These are phyloP conservation scores for Leishmania braziliensis DNA, from an alignment of 208 protist species.

Conservation along the genomic window DNA sequence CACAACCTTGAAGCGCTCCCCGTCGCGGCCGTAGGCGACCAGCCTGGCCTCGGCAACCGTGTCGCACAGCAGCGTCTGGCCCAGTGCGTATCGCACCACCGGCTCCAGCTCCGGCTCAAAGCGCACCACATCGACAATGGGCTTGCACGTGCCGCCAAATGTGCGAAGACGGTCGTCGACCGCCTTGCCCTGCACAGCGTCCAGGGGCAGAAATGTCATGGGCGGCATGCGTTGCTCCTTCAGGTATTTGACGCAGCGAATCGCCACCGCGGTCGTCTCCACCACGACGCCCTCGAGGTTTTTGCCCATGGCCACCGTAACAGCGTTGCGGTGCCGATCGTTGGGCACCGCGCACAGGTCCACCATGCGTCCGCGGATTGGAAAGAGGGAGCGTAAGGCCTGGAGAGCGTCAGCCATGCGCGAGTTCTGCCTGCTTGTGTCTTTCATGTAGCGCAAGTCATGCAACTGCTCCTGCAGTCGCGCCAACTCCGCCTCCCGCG, in stretches of 20 bases:
- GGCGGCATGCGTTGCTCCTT: conserved; percentile 94
- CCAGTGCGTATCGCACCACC: conserved; percentile 94
- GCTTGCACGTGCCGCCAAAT: conserved; percentile 91
- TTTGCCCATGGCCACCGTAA: conserved; percentile 96
- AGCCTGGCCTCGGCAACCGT: conserved; percentile 89
- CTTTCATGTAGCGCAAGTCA: conserved; percentile 83
- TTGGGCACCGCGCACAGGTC: conserved; percentile 95
- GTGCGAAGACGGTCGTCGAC: conserved; percentile 92
- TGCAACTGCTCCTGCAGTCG: conserved; percentile 90
- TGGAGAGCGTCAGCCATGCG: conserved; percentile 88
- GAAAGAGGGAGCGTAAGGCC: conserved; percentile 89
- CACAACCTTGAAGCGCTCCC: conserved; percentile 93
- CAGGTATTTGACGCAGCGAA: conserved; percentile 96
- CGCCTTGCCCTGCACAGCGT: conserved; percentile 85
- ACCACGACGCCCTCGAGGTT: conserved; percentile 97
- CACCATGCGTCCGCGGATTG: conserved; percentile 87
- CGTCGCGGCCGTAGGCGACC: conserved; percentile 78
- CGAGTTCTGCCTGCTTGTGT: conserved; percentile 75
- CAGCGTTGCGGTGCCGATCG: conserved; percentile 91
- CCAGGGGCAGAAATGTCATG: conserved; percentile 97
- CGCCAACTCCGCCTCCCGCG: conserved; percentile 80
- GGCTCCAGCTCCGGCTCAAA: conserved; percentile 85
- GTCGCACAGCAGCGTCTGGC: conserved; percentile 97
- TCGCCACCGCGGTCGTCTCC: conserved; percentile 92
- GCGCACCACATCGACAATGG: conserved; percentile 94